These are phyloP conservation scores for Solanum lycopersicoides DNA, from an alignment of 257 asterid genomes.

Conservation along the genomic window DNA sequence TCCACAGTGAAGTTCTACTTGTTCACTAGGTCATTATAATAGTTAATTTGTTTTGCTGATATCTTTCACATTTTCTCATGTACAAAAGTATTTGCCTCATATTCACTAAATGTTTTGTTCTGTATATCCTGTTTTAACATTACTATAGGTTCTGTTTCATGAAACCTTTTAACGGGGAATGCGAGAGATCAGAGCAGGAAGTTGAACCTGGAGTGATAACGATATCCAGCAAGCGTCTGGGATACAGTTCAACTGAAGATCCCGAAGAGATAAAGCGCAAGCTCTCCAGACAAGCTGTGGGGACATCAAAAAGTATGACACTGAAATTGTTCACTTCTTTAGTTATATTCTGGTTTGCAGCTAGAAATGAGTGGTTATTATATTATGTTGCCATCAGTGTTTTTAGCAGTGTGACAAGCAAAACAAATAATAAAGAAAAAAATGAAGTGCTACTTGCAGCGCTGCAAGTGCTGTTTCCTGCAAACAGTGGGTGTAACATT, in stretches of 20 bases:
- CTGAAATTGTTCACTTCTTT: neutral
- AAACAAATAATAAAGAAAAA: neutral
- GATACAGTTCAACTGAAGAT: constrained; percentile 5
- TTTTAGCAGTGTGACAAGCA: neutral
- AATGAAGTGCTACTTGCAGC: neutral
- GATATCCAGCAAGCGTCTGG: constrained; percentile 36
- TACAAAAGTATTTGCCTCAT: neutral
- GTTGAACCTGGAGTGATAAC: constrained; percentile 49
- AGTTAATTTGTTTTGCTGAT: neutral
- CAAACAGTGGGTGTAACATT: neutral
- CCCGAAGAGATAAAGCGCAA: neutral
- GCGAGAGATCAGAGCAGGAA: constrained; percentile 50
- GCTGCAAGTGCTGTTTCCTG: neutral
- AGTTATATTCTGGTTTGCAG: neutral
- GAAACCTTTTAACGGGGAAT: constrained; percentile 52
- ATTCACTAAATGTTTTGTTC: neutral
- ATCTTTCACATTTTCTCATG: neutral
- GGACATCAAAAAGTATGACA: neutral
- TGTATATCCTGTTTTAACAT: neutral
- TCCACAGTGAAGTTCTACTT: neutral
- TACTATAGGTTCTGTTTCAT: constrained; percentile 64
- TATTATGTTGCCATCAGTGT: neutral
- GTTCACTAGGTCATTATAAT: neutral
- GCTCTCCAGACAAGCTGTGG: neutral
- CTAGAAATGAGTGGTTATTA: neutral